Evolutionary conservation across 2,329 filamentous ascomycete genomes (phyloP), one percentile per base, ranked within the genome.

Genomic region (Verticillium alfalfae): DNA sequence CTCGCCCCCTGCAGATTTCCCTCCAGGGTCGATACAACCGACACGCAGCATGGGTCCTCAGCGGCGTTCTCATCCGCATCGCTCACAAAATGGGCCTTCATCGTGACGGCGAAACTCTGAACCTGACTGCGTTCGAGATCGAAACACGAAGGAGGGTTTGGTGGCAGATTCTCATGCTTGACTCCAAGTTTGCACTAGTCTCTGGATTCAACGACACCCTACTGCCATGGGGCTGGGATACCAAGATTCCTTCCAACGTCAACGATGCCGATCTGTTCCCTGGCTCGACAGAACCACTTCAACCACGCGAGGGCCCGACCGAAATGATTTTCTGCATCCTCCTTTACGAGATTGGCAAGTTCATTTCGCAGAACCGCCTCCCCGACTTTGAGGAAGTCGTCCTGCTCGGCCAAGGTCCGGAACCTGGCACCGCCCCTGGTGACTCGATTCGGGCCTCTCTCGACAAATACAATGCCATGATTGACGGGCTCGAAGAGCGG

Each of bases 41-140:
- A 2, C 84, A 87, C 66, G 81, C 83, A 2, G 77, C 83, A 5
- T 88, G 85, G 84, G 81, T 87, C 54, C 69, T 89, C 26, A 85
- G 84, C 59, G 86, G 86, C 5, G 77, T 86, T 16, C 78, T 85
- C 5, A 78, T 90, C 38, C 81, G 88, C 22, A 85, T 90, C 59
- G 87, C 86, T 1, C 84, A 88, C 69, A 87, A 87, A 68, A 87
- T 90, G 79, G 88, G 88, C 0, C 78, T 89, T 57, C 86, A 89
- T 63, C 80, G 84, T 13, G 87, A 90, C 63, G 86, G 85, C 39
- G 80, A 82, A 63, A 71, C 74, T 18, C 75, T 87, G 6, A 81
- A 81, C 1, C 75, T 89, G 2, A 77, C 81, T 0, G 84, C 86
- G 0, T 88, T 88, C 66, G 86, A 90, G 67, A 83, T 83, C 2